phyloP scores from a whole-genome alignment of 2,329 filamentous ascomycete species.

The Sporothrix luriei region DNA sequence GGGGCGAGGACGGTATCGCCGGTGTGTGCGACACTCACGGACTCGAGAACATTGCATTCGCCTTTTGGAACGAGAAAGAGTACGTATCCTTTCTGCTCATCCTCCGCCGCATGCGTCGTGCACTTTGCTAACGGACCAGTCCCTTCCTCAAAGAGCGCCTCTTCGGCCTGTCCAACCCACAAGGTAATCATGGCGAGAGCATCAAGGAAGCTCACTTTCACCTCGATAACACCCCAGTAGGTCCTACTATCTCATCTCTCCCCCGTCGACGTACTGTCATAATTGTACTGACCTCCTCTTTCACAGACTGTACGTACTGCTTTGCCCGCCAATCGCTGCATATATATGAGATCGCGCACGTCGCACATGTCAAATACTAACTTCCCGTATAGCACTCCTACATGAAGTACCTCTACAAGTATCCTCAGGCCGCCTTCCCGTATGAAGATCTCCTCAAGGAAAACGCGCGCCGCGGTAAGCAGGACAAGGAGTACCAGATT shows the following conservation, averaged over 20 bases:
- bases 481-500: slow-evolving; percentile 88
- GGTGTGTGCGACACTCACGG: slow-evolving; percentile 91
- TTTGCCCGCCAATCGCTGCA: background rate
- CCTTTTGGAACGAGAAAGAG: slow-evolving; percentile 98
- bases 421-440: slow-evolving; percentile 87
- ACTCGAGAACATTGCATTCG: slow-evolving; percentile 87
- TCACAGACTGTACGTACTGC: slow-evolving; percentile 50
- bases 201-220: slow-evolving; percentile 97
- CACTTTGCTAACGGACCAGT: slow-evolving; percentile 56
- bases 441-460: slow-evolving; percentile 86
- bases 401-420: slow-evolving; percentile 99
- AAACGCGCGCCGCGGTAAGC: slow-evolving; percentile 73
- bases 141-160: slow-evolving; percentile 92
- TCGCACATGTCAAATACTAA: slow-evolving; percentile 15
- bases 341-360: background rate
- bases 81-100: slow-evolving; percentile 45
- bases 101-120: background rate
- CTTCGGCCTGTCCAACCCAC: slow-evolving; percentile 92
- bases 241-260: slow-evolving; percentile 46
- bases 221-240: slow-evolving; percentile 83
- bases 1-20: slow-evolving; percentile 96
- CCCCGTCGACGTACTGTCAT: slow-evolving; percentile 26
- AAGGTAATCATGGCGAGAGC: slow-evolving; percentile 96
- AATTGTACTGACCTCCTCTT: slow-evolving; percentile 37
- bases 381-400: slow-evolving; percentile 73